Base-by-base conservation (phyloP, 352 stramenopile species). In the Aphanomyces cochlioides region DNA sequence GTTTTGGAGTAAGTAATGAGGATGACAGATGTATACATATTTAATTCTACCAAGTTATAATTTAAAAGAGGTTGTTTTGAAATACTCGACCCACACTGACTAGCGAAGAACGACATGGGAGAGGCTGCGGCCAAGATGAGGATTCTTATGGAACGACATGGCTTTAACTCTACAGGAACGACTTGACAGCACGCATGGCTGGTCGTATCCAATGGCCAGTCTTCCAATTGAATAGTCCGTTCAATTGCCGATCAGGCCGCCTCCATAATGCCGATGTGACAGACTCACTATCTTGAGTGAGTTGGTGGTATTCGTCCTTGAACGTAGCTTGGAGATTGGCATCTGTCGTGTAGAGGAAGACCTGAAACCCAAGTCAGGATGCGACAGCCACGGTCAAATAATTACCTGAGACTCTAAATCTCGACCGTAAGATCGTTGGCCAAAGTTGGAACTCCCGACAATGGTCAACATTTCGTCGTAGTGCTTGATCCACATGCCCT, bases 371-470 rank as follows among this genome's bases (percentile, higher is more conserved):
- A 28, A 28, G 28, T 28, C 28, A 28, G 28, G 28, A 28, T 28
- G 28, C 28, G 28, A 28, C 28, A 28, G 28, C 28, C 28, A 28
- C 28, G 28, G 28, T 28, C 28, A 28, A 28, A 28, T 28, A 28
- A 28, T 7, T 34, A 73, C 67, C 56, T 92, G 86, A 12, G 83
- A 90, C 71, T 92, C 85, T 5, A 92, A 73, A 63, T 92, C 85
- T 43, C 79, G 88, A 19, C 82, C 83, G 69, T 90, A 90, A 17
- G 85, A 92, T 3, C 85, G 85, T 40, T 81, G 80, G 2, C 85
- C 85, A 70, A 92, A 92, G 74, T 92, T 92, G 67, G 83, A 90
- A 75, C 85, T 92, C 2, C 85, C 85, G 4, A 90, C 77, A 17
- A 90, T 76, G 45, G 83, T 90, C 38, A 90, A 36, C 59, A 80